These are phyloP conservation scores for Russula griseocarnosa DNA, from an alignment of 768 basidiomycete species.

Conservation along the genomic window DNA sequence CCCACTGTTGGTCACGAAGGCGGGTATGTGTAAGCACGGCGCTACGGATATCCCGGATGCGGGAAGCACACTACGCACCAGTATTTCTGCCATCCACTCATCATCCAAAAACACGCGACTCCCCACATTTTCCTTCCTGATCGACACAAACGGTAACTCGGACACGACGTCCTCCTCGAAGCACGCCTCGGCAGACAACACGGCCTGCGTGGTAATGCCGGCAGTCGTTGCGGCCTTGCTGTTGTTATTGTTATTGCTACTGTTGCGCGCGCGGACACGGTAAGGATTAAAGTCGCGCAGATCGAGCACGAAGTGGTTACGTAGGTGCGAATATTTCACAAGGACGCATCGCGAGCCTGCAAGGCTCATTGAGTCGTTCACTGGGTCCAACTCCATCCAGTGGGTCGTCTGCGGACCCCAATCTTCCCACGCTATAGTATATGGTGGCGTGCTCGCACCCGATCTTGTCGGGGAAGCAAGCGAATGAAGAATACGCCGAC, in stretches of 20 bases:
- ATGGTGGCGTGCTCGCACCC: neutral
- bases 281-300: constrained; percentile 20
- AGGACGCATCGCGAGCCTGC: constrained; percentile 21
- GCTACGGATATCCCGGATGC: neutral
- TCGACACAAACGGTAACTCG: constrained; percentile 15
- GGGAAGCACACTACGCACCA: neutral
- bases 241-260: neutral
- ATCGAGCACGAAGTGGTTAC: constrained; percentile 12
- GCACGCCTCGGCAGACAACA: constrained; percentile 15
- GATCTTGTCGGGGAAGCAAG: constrained; percentile 1
- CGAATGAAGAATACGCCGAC: constrained; percentile 13
- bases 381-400: constrained; percentile 22
- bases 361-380: constrained; percentile 20
- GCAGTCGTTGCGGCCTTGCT: neutral
- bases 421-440: constrained; percentile 11
- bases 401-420: constrained; percentile 23
- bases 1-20: neutral
- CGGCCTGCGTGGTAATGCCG: neutral
- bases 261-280: neutral
- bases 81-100: constrained; percentile 22
- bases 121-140: constrained; percentile 22
- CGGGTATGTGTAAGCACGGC: neutral
- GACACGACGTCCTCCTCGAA: constrained; percentile 22
- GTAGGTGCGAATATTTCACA: constrained; percentile 20
- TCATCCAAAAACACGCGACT: constrained; percentile 14